Base-by-base conservation (phyloP, 495 filamentous ascomycete genomes). In the Neurospora intermedia region DNA sequence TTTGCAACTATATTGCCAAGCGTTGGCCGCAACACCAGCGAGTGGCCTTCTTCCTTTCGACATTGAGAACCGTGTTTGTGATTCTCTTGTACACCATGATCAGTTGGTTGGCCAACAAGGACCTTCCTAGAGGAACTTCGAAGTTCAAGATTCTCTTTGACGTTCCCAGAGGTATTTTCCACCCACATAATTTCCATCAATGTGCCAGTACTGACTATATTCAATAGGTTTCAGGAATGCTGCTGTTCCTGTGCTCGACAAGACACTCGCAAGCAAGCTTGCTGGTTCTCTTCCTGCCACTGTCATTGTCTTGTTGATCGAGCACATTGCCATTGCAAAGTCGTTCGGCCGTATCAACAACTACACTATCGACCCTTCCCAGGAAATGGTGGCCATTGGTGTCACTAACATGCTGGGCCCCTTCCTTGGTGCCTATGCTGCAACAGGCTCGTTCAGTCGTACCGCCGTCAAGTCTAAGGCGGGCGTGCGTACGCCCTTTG, bases 391-490 rank as follows among this genome's bases (percentile, higher is more conserved):
- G 35, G 96, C 92, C 35, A 98, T 99, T 77, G 96, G 96, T 69
- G 87, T 98, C 10, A 92, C 90, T 23, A 99, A 99, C 80, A 85
- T 98, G 43, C 86, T 99, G 2, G 94, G 93, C 6, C 95, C 96
- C 8, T 98, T 99, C 83, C 89, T 99, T 8, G 96, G 96, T 73
- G 96, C 87, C 3, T 99, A 97, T 76, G 94, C 96, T 3, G 92
- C 96, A 0, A 99, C 96, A 39, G 96, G 96, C 6, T 98, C 96
- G 15, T 99, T 99, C 86, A 97, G 94, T 18, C 91, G 96, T 35
- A 99, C 96, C 66, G 96, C 96, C 38, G 98, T 99, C 85, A 97
- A 98, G 82, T 95, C 94, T 1, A 99, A 98, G 84, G 94, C 96
- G 48, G 96, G 96, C 77, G 96, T 98, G 3, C 90, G 94, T 6